A percentile compares a stretch with the other conserved stretches of the same genome.
These are phyloP conservation scores for Cryphonectria naterciae DNA, from an alignment of 2,329 filamentous ascomycete species.

Conservation along the genomic window DNA sequence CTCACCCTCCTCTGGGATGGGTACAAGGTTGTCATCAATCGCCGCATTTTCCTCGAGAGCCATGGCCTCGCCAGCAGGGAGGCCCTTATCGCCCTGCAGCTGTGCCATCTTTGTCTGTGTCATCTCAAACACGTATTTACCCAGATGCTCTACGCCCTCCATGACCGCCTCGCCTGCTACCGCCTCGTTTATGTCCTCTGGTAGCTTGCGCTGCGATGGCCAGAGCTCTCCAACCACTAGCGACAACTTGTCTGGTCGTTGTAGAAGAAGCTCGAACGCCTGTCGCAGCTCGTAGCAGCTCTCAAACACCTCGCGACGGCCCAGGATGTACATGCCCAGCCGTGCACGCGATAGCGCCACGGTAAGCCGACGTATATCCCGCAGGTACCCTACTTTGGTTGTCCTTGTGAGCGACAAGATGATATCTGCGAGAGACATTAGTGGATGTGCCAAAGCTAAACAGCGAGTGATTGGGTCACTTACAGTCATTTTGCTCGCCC, in stretches of 20 bases:
- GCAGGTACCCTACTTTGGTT: slow-evolving; percentile 85
- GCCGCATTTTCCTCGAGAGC: slow-evolving; percentile 30
- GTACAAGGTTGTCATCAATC: slow-evolving; percentile 33
- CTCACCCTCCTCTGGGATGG: slow-evolving; percentile 37
- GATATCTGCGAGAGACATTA: slow-evolving; percentile 64
- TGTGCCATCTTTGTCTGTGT: slow-evolving; percentile 66
- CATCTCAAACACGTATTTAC: slow-evolving; percentile 97
- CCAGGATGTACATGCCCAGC: slow-evolving; percentile 89
- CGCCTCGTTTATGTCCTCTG: slow-evolving; percentile 51
- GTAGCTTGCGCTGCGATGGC: slow-evolving; percentile 62
- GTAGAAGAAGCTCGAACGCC: slow-evolving; percentile 79
- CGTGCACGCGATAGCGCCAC: slow-evolving; percentile 92
- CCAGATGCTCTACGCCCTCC: slow-evolving; percentile 90
- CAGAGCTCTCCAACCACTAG: slow-evolving; percentile 87
- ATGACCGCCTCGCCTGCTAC: slow-evolving; percentile 69
- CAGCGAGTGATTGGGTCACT: slow-evolving; percentile 45
- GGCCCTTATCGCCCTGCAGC: slow-evolving; percentile 46
- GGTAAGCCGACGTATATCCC: slow-evolving; percentile 90
- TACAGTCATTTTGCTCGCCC: slow-evolving; percentile 98
- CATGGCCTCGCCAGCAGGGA: slow-evolving; percentile 37
- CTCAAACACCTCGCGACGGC: slow-evolving; percentile 86
- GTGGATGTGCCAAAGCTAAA: slow-evolving; percentile 1
- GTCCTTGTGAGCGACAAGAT: slow-evolving; percentile 93
- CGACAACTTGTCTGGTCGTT: slow-evolving; percentile 78
- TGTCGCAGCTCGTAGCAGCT: slow-evolving; percentile 84